Evolutionary conservation across 1,284 basidiomycete genomes (phyloP), one percentile per base, ranked within the genome.

Genomic region (Flammula alnicola): DNA sequence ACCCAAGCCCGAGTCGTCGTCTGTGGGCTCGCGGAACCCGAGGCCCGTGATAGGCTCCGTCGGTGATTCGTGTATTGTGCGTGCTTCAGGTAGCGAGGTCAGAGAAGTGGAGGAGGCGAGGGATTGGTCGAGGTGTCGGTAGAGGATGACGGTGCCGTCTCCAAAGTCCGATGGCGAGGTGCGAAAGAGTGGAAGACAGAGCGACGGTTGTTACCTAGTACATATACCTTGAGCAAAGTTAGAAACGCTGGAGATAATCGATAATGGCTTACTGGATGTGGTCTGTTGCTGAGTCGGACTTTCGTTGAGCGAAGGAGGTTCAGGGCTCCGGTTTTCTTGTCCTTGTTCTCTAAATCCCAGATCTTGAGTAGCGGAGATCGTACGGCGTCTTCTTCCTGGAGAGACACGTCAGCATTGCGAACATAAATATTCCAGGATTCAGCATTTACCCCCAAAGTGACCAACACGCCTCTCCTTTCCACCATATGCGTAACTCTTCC

Each of bases 141-240:
- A 95, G 14, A 98, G 77, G 4, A 98, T 79, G 5, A 98, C 94
- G 0, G 92, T 92, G n/a, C 96, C 96, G 63, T 98, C 95, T 1
- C 88, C 94, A 8, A 98, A n/a, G 80, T 6, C 94, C 96, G 32
- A 98, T 81, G 4, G 95, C 90, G 14, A 99, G 81, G 67, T 95
- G 91, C 1, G 90, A 84, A 1, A 98, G 77, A n/a, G 81, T 81
- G 5, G 83, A 73, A 0, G 95, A 91, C 20, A 95, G 74, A 0
- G 95, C 89, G 9, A 97, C 73, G 0, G 88, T 83, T 4, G 92
- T 87, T 2, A 96, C 84, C 90, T 93, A 27, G 11, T 16, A 10
- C 19, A 36, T 25, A n/a, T 9, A 9, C 4, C 25, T 5, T 22
- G n/a, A 12, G 22, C n/a, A n/a, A 32, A 12, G 35, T 5, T n/a